Evolutionary conservation across 495 filamentous ascomycete species (phyloP), one percentile per base, ranked within the genome.

Genomic region (Delitschia confertaspora): DNA sequence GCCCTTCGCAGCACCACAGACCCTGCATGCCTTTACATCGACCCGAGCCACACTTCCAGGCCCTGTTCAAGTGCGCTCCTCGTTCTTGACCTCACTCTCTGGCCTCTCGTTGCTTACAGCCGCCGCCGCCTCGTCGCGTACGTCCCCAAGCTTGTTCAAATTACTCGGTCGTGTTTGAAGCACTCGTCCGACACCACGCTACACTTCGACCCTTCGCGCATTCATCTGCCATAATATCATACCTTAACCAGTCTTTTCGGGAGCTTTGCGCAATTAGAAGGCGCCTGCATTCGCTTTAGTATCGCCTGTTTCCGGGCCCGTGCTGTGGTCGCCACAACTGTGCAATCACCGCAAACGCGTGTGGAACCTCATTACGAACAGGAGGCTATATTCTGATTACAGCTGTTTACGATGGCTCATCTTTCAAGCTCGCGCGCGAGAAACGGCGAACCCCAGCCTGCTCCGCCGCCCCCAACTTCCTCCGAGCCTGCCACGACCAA

Each of bases 401-500:
- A n/a, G n/a, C n/a, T n/a, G n/a, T n/a, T n/a, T n/a, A n/a, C n/a
- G n/a, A n/a, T n/a, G n/a, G 34, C 41, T 29, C 37, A 31, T 23
- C 11, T 38, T 4, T 45, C 53, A 9, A 45, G 44, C 2, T 38
- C 41, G 26, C 58, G 51, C 26, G 38, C 36, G 36, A 45, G 51
- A 13, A 40, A 55, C 33, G 45, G 42, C 20, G 56, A 53, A 32
- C 53, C 53, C 30, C 50, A 57, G 36, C 47, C 56, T 38, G 56
- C 49, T 38, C 44, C 55, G n/a, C 44, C 55, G n/a, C 25, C 44
- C 41, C 31, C 48, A 26, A 18, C 33, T 32, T 31, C 55, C 1
- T 45, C 36, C 14, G 63, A 65, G 31, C 39, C 48, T 4, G 58
- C 81, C 7, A 79, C 85, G 24, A 80, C 75, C 38, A 88, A 78